Evolutionary conservation across 768 basidiomycete genomes (phyloP).

Genomic region (Mycena rebaudengoi): DNA sequence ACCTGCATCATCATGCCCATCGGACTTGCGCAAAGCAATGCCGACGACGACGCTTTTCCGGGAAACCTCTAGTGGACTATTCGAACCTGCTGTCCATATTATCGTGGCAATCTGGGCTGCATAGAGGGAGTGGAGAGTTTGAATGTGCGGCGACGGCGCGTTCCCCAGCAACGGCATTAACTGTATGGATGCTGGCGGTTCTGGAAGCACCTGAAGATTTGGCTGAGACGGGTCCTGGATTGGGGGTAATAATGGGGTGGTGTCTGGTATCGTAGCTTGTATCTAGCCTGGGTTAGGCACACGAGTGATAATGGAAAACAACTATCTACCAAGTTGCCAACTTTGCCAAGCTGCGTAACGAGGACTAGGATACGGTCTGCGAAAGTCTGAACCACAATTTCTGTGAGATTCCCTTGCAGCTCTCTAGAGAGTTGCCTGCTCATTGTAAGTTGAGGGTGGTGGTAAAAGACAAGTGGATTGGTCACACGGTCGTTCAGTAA

Average conservation of each 20-base stretch:
- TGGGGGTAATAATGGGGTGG: conserved; percentile 58
- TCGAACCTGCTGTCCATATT: conserved; percentile 69
- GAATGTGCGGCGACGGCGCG: conserved; percentile 71
- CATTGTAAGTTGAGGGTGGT: too few species aligned
- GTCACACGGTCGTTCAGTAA: too few species aligned
- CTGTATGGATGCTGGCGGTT: conserved; percentile 75
- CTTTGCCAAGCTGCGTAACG: conserved; percentile 90
- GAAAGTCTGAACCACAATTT: conserved; percentile 81
- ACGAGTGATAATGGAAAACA: conserved; percentile 1
- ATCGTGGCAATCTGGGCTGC: conserved; percentile 88
- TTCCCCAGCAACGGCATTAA: conserved; percentile 83
- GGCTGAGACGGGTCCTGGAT: conserved; percentile 44
- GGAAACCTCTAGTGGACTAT: conserved; percentile 47
- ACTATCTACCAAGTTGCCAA: conserved; percentile 80
- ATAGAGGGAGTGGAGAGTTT: conserved; percentile 81
- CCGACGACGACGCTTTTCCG: conserved; percentile 78
- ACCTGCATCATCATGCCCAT: conserved; percentile 34
- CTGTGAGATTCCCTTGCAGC: conserved; percentile 68
- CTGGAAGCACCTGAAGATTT: conserved; percentile 53
- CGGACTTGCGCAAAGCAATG: conserved; percentile 64
- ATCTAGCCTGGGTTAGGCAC: conserved; percentile 57
- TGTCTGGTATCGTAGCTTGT: conserved; percentile 79
- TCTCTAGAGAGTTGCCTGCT: conserved; percentile 60
- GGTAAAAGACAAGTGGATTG: too few species aligned
- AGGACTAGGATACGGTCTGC: conserved; percentile 86